Percentiles rank a stretch among this genome's conserved stretches.
phyloP scores from a whole-genome alignment of 2,329 filamentous ascomycete species.

The Sporothrix phasma region DNA sequence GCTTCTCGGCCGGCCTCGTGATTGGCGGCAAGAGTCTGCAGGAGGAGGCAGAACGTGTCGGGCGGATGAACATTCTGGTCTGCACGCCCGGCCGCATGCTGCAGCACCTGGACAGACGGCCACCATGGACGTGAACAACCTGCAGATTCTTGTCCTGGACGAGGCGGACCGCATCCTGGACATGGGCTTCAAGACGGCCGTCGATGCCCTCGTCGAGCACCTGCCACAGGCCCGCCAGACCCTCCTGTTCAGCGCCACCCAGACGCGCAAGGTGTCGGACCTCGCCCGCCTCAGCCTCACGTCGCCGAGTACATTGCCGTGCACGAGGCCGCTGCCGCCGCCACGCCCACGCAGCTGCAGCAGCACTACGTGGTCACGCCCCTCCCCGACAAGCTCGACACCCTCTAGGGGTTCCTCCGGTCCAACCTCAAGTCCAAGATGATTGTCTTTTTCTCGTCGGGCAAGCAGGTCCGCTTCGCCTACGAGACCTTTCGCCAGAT shows the following conservation, averaged over 20 bases:
- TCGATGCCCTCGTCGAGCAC: conserved; percentile 90
- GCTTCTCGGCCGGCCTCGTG: conserved; percentile 83
- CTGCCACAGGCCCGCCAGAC: conserved; percentile 80
- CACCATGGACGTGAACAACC: conserved; percentile 76
- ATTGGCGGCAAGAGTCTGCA: conserved; percentile 88
- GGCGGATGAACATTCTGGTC: conserved; percentile 92
- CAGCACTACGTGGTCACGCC: conserved; percentile 88
- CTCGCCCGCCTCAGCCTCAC: conserved; percentile 77
- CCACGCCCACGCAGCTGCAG: conserved; percentile 74
- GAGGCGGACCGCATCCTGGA: conserved; percentile 96
- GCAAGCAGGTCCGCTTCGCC: conserved; percentile 92
- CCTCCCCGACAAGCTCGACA: conserved; percentile 80
- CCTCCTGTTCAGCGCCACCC: conserved; percentile 88
- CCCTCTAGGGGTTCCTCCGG: conserved; percentile 84
- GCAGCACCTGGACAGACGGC: conserved; percentile 91
- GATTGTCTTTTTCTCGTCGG: conserved; percentile 87
- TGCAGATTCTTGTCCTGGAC: conserved; percentile 88
- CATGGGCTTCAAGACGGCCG: conserved; percentile 85
- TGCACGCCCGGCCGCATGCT: conserved; percentile 92
- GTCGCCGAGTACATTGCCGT: conserved; percentile 90
- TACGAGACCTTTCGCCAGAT: conserved; percentile 89
- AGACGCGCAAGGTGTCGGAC: conserved; percentile 89
- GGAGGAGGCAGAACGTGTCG: conserved; percentile 74
- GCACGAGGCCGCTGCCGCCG: conserved; percentile 68
- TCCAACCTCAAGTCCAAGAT: conserved; percentile 89